Conservation (phyloP, 805 yeast genomes). For the Nakazawaea anatomiae region DNA sequence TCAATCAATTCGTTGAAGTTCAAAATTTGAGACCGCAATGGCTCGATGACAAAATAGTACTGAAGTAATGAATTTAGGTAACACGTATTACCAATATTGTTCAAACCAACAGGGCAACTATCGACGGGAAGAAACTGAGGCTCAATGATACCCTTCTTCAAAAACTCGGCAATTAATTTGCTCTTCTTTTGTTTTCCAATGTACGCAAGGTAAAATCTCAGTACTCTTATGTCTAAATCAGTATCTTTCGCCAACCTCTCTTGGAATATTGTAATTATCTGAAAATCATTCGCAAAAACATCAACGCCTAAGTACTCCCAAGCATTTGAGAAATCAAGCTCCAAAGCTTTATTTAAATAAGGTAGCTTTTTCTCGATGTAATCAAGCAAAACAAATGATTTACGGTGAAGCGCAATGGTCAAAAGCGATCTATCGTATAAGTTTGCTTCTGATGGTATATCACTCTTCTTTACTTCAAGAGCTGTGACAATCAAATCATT, state of each 20-base stretch:
- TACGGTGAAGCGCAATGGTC: constrained; percentile 53
- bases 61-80: constrained; percentile 87
- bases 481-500: constrained; percentile 76
- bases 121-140: constrained; percentile 53
- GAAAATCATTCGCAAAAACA: constrained; percentile 49
- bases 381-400: constrained; percentile 51
- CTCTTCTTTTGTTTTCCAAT: constrained; percentile 54
- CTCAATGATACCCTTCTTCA: constrained; percentile 59
- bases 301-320: constrained; percentile 42
- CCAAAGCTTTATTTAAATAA: constrained; percentile 13
- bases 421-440: constrained; percentile 48
- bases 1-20: constrained; percentile 38
- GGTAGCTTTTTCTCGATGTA: constrained; percentile 44
- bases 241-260: constrained; percentile 31
- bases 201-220: constrained; percentile 51
- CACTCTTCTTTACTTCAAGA: constrained; percentile 57
- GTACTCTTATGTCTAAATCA: constrained; percentile 43
- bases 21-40: constrained; percentile 63
- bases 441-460: constrained; percentile 35
- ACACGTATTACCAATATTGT: constrained; percentile 95
- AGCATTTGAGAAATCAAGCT: constrained; percentile 27
- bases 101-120: constrained; percentile 86
- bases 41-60: constrained; percentile 81
- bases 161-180: constrained; percentile 46
- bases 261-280: constrained; percentile 48